Percentiles rank a stretch among this genome's conserved stretches.
These are phyloP conservation scores for Aphanomyces euteiches DNA, from an alignment of 352 stramenopile genomes.

Conservation along the genomic window DNA sequence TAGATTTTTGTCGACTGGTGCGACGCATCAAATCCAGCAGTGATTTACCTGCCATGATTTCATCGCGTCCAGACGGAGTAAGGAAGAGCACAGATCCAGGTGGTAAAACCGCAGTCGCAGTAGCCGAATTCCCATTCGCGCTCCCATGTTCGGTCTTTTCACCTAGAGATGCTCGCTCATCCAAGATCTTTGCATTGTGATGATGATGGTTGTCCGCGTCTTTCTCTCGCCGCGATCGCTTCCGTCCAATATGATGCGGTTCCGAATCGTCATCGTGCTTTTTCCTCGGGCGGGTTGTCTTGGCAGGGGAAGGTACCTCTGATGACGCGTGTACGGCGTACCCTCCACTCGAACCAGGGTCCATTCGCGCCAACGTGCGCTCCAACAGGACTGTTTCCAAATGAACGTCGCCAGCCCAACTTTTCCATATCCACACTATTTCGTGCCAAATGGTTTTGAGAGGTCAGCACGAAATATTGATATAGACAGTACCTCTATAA, in stretches of 20 bases:
- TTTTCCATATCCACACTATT: slow-evolving; percentile 24
- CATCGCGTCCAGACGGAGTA: slow-evolving; percentile 13
- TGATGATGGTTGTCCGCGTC: slow-evolving; percentile 7
- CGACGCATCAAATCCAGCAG: slow-evolving; percentile 24
- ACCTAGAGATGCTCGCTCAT: slow-evolving; percentile 7
- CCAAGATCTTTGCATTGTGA: background rate
- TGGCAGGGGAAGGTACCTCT: background rate
- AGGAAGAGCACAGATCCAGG: slow-evolving; percentile 18
- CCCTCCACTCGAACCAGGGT: background rate
- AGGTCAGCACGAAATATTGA: background rate
- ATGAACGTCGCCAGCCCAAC: background rate
- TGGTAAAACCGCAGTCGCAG: background rate
- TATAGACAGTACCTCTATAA: too few relatives aligned
- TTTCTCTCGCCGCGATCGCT: slow-evolving; percentile 20
- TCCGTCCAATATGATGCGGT: slow-evolving; percentile 4
- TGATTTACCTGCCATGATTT: slow-evolving; percentile 19
- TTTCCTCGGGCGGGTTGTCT: slow-evolving; percentile 13
- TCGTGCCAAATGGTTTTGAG: slow-evolving; percentile 9
- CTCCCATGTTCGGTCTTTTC: background rate
- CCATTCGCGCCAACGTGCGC: background rate
- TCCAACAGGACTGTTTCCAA: slow-evolving; percentile 3
- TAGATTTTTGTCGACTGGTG: slow-evolving; percentile 18
- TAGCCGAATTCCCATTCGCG: slow-evolving; percentile 2
- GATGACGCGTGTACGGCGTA: slow-evolving; percentile 6
- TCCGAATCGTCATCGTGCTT: slow-evolving; percentile 16